phyloP scores from a whole-genome alignment of 306 rosid species.

The Citrullus mucosospermus region DNA sequence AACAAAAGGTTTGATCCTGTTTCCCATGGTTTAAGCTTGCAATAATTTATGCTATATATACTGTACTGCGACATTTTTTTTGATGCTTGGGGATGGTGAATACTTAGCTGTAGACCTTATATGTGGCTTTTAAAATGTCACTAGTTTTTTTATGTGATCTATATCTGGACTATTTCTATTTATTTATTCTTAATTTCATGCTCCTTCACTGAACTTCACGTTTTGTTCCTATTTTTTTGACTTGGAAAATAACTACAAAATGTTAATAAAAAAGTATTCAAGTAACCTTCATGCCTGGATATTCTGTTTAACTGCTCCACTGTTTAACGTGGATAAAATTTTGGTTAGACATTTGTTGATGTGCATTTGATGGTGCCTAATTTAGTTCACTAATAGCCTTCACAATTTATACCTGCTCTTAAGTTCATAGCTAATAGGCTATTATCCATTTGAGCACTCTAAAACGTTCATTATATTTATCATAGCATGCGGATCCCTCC shows the following conservation, averaged over 20 bases:
- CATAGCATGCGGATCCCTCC: neutral
- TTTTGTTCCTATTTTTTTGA: neutral
- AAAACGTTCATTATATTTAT: neutral
- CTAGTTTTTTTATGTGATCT: neutral
- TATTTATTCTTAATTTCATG: neutral
- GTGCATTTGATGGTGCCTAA: neutral
- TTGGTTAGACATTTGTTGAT: neutral
- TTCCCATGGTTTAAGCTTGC: neutral
- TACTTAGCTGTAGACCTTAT: neutral
- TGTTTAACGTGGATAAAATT: no score
- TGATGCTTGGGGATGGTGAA: neutral
- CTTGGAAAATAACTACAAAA: neutral
- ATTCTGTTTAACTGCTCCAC: no score
- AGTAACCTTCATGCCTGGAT: neutral
- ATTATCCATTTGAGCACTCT: neutral
- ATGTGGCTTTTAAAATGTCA: neutral
- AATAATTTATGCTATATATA: neutral
- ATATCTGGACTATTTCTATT: neutral
- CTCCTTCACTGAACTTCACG: neutral
- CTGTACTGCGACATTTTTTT: neutral
- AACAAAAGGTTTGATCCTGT: slow-evolving; percentile 50
- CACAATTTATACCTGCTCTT: neutral
- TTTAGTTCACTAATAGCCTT: neutral
- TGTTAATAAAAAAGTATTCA: neutral
- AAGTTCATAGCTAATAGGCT: neutral